phyloP scores from a whole-genome alignment of 176 grass and related monocot genomes.

The Zoysia japonica region DNA sequence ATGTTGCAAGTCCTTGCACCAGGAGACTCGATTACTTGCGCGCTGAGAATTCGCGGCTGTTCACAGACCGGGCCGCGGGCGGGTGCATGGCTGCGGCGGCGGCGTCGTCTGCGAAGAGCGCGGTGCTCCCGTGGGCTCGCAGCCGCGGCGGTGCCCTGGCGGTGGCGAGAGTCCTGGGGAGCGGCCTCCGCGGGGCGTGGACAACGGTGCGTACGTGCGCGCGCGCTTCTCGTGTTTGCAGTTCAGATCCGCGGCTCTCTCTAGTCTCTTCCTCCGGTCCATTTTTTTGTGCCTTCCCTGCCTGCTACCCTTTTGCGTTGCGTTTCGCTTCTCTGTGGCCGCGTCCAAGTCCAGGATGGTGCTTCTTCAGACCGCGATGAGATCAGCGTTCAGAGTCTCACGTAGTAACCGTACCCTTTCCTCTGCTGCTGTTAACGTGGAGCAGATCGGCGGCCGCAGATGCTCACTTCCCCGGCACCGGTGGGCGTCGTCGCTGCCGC shows the following conservation, averaged over 20 bases:
- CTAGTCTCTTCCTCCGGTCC: background rate
- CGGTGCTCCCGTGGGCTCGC: conserved; percentile 21
- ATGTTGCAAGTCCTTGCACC: too few relatives aligned
- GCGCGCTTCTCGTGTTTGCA: background rate
- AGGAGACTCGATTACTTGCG: too few relatives aligned
- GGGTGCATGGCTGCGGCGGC: conserved; percentile 28
- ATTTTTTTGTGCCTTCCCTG: background rate
- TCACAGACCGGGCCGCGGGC: too few relatives aligned
- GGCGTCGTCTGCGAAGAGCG: conserved; percentile 24
- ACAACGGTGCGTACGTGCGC: conserved; percentile 30
- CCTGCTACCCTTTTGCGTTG: background rate
- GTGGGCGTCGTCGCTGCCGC: conserved; percentile 46
- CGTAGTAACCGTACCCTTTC: background rate
- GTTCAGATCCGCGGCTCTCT: conserved; percentile 18
- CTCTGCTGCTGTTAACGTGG: background rate
- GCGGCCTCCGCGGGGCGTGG: conserved; percentile 9
- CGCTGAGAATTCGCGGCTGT: too few relatives aligned
- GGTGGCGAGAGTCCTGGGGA: background rate
- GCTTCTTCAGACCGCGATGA: conserved; percentile 4
- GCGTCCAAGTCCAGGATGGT: background rate
- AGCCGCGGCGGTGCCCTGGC: background rate
- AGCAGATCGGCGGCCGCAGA: conserved; percentile 31
- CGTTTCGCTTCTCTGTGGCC: background rate
- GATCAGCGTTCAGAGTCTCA: background rate
- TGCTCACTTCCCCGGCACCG: conserved; percentile 15